Base-by-base conservation (phyloP, 495 filamentous ascomycete genomes). In the Hypomontagnella submonticulosa region DNA sequence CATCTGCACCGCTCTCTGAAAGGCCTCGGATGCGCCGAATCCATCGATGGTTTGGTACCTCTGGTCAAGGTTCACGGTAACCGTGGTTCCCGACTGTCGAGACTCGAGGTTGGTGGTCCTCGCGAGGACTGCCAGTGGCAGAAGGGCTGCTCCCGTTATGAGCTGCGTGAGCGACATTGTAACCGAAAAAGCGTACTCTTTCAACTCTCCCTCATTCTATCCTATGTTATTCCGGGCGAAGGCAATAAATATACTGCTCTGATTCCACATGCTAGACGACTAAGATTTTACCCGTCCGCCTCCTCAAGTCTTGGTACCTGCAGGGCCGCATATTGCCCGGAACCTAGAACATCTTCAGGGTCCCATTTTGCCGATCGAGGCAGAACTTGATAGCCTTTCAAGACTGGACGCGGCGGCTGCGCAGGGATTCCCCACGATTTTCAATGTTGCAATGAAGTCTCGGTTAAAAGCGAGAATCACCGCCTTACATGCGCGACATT, bases 11-110 rank as follows among this genome's bases (percentile, higher is more conserved):
- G 80, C 78, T 20, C 81, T 76, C 59, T 80, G 75, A 68, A 85
- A 86, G 16, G 82, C 82, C 53, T 84, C 73, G 0, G 83, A 83
- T 15, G 75, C 71, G 9, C 84, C 83, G 67, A 84, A 84, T 3
- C 80, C 81, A 55, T 81, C 79, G n/a, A 83, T 80, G 6, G 66
- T 75, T 59, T 83, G 80, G 56, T 78, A 81, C 5, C 63, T 75
- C 27, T 73, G 71, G 19, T 49, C 61, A 2, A 79, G 69, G 43
- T 79, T 75, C 19, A 82, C 70, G 0, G 76, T 80, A 49, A 83
- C 69, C 10, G 63, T 62, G 12, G 54, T 58, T 4, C 62, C 53
- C 12, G 66, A 56, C 50, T 70, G 70, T 8, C 59, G 54, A 13
- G 57, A 10, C 11, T 36, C 34, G n/a, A 69, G 27, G 33, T 40